Evolutionary conservation across 768 basidiomycete genomes (phyloP), one percentile per base, ranked within the genome.

Genomic region (Calocera cornea): DNA sequence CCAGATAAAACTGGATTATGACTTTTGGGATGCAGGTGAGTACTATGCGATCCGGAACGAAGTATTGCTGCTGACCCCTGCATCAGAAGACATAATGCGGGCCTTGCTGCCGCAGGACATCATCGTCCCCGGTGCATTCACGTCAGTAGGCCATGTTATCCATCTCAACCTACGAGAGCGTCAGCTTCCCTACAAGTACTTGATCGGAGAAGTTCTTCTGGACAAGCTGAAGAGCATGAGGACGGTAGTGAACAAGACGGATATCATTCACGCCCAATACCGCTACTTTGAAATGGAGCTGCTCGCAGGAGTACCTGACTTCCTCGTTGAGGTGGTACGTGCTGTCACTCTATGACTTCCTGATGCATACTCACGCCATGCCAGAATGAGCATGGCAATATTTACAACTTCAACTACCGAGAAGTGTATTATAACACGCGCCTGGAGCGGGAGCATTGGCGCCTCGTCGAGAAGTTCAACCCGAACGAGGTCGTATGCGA

Each of bases 351-450:
- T 65, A 41, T 36, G 40, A 31, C 36, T 12, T 65, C 2, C 41
- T 64, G 64, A 66, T 38, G 54, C 33, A 68, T 36, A 70, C 50
- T 34, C 54, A 36, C 1, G 49, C 65, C 31, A 54, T 16, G 19
- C 49, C 72, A 97, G 94, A 82, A 82, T 70, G 95, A 99, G 79
- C 84, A 87, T 8, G 83, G 86, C 71, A 97, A 94, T 75, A 80
- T 79, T 34, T 98, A 98, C 77, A 87, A 83, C 1, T 98, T 99
- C 72, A 94, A 99, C 75, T 99, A 98, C 74, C 87, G 89, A 5
- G 82, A 87, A 74, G 97, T 98, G 14, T 99, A 99, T 77, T 99
- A 95, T 95, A 99, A 99, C 79, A 95, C 95, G 17, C 87, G 97
- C 40, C 79, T 99, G 38, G 89, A 92, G 67, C 86, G 87, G 2